phyloP scores from a whole-genome alignment of 2,329 filamentous ascomycete genomes.

The Parastagonospora avenae region DNA sequence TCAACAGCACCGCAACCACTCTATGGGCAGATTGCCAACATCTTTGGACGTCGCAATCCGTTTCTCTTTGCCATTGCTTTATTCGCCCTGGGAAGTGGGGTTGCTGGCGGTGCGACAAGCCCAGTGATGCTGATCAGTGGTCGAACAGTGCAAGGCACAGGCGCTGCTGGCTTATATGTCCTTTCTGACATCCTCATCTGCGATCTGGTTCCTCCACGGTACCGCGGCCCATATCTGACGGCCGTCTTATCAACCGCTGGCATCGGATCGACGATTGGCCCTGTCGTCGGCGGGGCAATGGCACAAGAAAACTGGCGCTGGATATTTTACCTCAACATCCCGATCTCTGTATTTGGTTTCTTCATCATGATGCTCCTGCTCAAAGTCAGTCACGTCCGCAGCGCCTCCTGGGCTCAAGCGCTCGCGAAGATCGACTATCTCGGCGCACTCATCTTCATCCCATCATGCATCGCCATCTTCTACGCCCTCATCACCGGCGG shows the following conservation, averaged over 20 bases:
- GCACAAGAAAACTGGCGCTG: slow-evolving; percentile 48
- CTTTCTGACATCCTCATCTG: slow-evolving; percentile 50
- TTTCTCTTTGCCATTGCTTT: slow-evolving; percentile 41
- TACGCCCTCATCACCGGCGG: slow-evolving; percentile 52
- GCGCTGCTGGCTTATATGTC: slow-evolving; percentile 50
- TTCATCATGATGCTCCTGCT: slow-evolving; percentile 24
- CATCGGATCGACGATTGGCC: slow-evolving; percentile 7
- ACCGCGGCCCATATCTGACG: not conserved
- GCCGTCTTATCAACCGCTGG: not conserved
- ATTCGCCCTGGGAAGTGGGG: slow-evolving; percentile 58
- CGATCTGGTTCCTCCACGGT: not conserved
- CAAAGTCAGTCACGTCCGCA: slow-evolving; percentile 40
- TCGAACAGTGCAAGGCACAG: slow-evolving; percentile 59
- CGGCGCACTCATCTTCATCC: slow-evolving; percentile 51
- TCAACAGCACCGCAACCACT: slow-evolving; percentile 30
- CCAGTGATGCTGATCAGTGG: slow-evolving; percentile 39
- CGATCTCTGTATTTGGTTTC: slow-evolving; percentile 11
- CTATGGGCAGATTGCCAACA: slow-evolving; percentile 19
- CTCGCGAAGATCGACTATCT: slow-evolving; percentile 42
- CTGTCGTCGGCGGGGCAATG: slow-evolving; percentile 20
- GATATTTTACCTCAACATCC: slow-evolving; percentile 47
- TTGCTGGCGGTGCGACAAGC: slow-evolving; percentile 28
- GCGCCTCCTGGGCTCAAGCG: not conserved
- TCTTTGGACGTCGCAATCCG: slow-evolving; percentile 53
- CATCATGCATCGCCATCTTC: slow-evolving; percentile 43